Conservation (phyloP, 345 rosid species). For the Eucalyptus tenuipes region DNA sequence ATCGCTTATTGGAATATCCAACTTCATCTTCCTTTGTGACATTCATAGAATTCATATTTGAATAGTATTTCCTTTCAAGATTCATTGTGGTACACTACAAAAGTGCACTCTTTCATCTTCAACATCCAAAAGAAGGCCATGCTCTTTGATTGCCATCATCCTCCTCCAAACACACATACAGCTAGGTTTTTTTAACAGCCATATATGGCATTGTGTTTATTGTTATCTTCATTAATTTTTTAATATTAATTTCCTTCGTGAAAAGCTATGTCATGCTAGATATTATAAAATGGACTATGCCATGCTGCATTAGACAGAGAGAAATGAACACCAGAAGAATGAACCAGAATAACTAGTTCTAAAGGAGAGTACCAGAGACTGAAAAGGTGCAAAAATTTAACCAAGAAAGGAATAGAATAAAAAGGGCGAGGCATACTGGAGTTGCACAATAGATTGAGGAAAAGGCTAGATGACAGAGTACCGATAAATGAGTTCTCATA, state of each 20-base stretch:
- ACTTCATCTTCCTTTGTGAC: neutral
- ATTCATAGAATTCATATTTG: neutral
- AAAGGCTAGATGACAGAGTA: neutral
- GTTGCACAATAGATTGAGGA: neutral
- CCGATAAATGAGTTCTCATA: neutral
- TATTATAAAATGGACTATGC: neutral
- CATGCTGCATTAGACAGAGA: neutral
- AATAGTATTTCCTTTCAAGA: neutral
- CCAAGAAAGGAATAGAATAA: neutral
- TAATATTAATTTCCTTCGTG: neutral
- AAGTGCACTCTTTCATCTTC: neutral
- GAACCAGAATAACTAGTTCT: neutral
- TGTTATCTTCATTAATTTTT: neutral
- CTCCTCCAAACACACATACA: neutral
- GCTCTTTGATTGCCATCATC: neutral
- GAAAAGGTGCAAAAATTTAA: neutral
- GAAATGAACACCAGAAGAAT: neutral
- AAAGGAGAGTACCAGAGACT: neutral
- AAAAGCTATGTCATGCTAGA: neutral
- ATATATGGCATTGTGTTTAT: neutral
- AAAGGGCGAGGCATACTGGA: neutral
- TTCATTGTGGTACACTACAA: neutral
- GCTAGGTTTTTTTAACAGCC: neutral
- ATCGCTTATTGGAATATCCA: neutral
- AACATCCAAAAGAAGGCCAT: neutral